Conservation (phyloP, 2,329 filamentous ascomycete species). For the Trichoderma harzianum region DNA sequence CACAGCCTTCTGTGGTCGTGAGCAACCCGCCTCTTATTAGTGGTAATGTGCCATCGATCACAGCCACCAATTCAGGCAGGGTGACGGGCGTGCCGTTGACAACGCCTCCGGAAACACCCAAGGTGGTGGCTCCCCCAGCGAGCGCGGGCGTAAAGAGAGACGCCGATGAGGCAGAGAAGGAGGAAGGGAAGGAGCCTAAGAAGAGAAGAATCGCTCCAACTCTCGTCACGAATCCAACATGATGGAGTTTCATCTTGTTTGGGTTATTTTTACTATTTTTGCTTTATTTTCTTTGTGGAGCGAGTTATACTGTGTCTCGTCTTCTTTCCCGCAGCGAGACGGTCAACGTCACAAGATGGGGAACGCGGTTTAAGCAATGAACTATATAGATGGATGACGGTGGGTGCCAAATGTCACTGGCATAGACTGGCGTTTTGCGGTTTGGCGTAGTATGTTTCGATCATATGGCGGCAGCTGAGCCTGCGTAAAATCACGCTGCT, state of each 20-base stretch:
- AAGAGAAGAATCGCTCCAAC: slow-evolving; percentile 70
- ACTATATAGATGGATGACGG: slow-evolving; percentile 15
- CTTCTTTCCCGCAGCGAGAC: neutral
- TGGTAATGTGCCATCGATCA: slow-evolving; percentile 72
- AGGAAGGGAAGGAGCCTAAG: slow-evolving; percentile 56
- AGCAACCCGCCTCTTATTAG: slow-evolving; percentile 78
- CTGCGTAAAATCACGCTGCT: neutral
- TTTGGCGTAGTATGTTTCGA: slow-evolving; percentile 14
- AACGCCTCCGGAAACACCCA: slow-evolving; percentile 87
- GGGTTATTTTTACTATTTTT: neutral
- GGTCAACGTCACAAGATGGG: neutral
- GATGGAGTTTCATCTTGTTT: neutral
- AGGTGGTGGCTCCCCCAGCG: slow-evolving; percentile 31
- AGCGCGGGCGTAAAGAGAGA: slow-evolving; percentile 53
- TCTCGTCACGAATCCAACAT: slow-evolving; percentile 37
- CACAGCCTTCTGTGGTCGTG: slow-evolving; percentile 59
- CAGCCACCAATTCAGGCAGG: slow-evolving; percentile 67
- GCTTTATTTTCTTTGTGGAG: neutral
- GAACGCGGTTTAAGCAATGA: neutral
- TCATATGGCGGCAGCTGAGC: neutral
- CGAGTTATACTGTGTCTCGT: neutral
- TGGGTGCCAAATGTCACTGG: slow-evolving; percentile 26
- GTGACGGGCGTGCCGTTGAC: slow-evolving; percentile 68
- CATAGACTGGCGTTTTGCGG: slow-evolving; percentile 31
- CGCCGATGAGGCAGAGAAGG: slow-evolving; percentile 52